phyloP scores from a whole-genome alignment of 2,329 filamentous ascomycete genomes.

The Xylariales sp. region DNA sequence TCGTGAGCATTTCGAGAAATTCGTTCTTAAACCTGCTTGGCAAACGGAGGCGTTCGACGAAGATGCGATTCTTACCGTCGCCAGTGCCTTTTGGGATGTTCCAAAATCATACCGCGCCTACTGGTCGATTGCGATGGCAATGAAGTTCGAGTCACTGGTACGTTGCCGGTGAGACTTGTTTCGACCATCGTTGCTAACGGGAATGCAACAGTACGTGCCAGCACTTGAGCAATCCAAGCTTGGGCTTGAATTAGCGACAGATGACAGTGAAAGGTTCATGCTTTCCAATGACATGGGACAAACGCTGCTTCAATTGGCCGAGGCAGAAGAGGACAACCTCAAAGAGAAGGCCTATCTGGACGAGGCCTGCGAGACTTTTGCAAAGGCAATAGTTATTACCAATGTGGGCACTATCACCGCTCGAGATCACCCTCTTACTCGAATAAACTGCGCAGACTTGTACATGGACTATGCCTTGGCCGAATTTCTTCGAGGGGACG shows the following conservation, averaged over 20 bases:
- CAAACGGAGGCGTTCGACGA: not conserved
- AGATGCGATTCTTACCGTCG: not conserved
- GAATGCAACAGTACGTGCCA: too few relatives aligned
- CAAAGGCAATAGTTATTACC: not conserved
- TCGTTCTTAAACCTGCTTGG: not conserved
- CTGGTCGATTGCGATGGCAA: slow-evolving; percentile 1
- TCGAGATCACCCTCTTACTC: not conserved
- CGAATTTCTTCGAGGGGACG: not conserved
- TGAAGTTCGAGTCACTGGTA: not conserved
- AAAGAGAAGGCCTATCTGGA: not conserved
- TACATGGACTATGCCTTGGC: not conserved
- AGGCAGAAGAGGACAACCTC: not conserved
- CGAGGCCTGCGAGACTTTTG: not conserved
- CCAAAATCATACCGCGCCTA: not conserved
- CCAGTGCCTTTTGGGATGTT: slow-evolving; percentile 1
- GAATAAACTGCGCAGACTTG: not conserved
- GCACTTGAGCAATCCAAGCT: not conserved
- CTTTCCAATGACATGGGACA: not conserved
- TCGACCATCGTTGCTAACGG: too few relatives aligned
- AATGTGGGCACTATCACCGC: not conserved
- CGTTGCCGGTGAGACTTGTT: too few relatives aligned
- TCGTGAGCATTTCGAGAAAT: slow-evolving; percentile 2
- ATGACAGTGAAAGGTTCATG: not conserved
- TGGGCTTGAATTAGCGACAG: not conserved
- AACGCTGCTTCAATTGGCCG: not conserved